Base-by-base conservation (phyloP, 2,329 filamentous ascomycete species). In the Chaetomium sp. region DNA sequence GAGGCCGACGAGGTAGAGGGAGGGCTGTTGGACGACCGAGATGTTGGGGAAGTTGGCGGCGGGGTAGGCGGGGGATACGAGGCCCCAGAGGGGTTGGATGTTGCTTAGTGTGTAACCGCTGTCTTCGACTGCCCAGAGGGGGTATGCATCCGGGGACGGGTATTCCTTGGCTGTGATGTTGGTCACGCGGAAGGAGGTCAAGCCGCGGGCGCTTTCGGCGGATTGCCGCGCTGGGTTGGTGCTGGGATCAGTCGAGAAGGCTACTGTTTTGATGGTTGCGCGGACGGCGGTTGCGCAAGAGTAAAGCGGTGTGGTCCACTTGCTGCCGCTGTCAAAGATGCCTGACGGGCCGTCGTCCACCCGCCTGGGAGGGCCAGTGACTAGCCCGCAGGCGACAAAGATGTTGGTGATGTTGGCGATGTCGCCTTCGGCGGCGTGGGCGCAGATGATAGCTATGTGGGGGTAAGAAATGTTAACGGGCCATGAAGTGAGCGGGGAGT, bases 251-350 rank as follows among this genome's bases (percentile, higher is more conserved):
- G 42, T 49, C 1, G 57, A 47, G 65, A 84, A 82, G 0, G 71
- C 70, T 7, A 81, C 79, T 0, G 76, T 79, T 67, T 83, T 83
- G 63, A 84, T 74, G 1, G 74, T 76, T 2, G 81, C 80, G 57
- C 77, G 77, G 3, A 78, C 67, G 0, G 78, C 70, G 0, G 75
- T 76, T 1, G 80, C 79, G 66, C 81, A 84, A 0, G 74, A 73
- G 64, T 82, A 81, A 0, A 83, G 63, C 0, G 79, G 76, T 4
- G 76, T 70, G 0, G 76, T 75, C 80, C 80, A 84, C 42, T 72
- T 66, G 16, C 78, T 78, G 5, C 75, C 75, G 7, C 75, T 73
- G 29, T 82, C 78, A 27, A 78, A 77, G 2, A 80, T 66, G 1
- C 79, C 67, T 2, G 73, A 70, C 4, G 71, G 68, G 0, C 73